Evolutionary conservation across 1,284 basidiomycete genomes (phyloP), one percentile per base, ranked within the genome.

Genomic region (Mrakiaceae sp.): DNA sequence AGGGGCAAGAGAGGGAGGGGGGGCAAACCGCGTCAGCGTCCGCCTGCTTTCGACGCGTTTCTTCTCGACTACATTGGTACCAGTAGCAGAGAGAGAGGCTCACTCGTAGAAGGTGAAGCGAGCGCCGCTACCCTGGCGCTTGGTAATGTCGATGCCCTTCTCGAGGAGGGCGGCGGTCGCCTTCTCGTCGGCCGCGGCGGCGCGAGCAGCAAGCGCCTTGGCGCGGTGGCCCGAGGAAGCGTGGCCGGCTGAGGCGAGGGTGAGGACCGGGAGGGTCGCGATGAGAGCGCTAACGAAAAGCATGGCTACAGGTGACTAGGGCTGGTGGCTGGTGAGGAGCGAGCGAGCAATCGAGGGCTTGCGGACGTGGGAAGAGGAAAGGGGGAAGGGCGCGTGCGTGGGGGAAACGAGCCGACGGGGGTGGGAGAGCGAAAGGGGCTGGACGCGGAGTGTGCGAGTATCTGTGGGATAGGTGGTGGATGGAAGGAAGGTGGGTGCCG

Each of bases 21-120:
- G 51, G 6, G 16, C 51, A 52, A 12, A 10, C 9, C 9, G 7
- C 27, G 27, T 27, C 16, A 54, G 43, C 6, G 9, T 49, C 47
- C 46, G 39, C 40, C 44, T 53, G 10, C 10, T 4, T 46, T n/a
- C 10, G 40, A 4, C 9, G 4, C 14, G 3, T 8, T 16, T 27
- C 6, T 47, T 39, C 10, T 9, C 44, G 2, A 27, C 14, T 11
- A 42, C 39, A 3, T 12, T 27, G 46, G 9, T 7, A n/a, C n/a
- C 5, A 39, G n/a, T 1, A 8, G 11, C 12, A 58, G 44, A 48
- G 49, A 53, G 3, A 53, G 39, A 8, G 11, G 9, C 42, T 42
- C 48, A 64, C 62, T 64, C 63, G 43, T 64, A 64, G 44, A 11
- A 59, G 4, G 52, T 59, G 39, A 54, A 64, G 16, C 52, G 50